Conservation (phyloP, 768 basidiomycete genomes). For the Mycena rosella region DNA sequence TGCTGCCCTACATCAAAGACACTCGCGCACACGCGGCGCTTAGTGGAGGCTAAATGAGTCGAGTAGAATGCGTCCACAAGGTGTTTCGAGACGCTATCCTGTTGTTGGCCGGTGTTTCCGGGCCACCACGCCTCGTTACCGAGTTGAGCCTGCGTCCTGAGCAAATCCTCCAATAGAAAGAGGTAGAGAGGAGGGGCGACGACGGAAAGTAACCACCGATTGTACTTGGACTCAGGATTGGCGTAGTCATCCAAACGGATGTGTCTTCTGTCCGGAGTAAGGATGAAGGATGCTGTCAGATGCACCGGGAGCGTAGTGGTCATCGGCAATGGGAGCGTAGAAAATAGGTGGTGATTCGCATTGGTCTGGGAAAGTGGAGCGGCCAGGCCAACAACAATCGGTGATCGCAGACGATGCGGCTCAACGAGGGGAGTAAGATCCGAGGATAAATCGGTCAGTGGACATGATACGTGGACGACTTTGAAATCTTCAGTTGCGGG, state of each 20-base stretch:
- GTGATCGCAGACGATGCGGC: slow-evolving; percentile 46
- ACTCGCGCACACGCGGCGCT: slow-evolving; percentile 45
- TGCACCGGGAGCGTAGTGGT: slow-evolving; percentile 58
- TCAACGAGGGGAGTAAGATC: slow-evolving; percentile 16
- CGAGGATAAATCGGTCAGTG: slow-evolving; percentile 21
- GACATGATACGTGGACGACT: slow-evolving; percentile 18
- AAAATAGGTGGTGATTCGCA: slow-evolving; percentile 51
- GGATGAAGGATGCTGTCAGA: slow-evolving; percentile 59
- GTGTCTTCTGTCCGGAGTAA: slow-evolving; percentile 60
- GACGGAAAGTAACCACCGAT: slow-evolving; percentile 55
- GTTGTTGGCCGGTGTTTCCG: slow-evolving; percentile 33
- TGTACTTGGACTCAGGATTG: slow-evolving; percentile 53
- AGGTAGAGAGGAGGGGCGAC: slow-evolving; percentile 55
- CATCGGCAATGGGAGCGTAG: slow-evolving; percentile 58
- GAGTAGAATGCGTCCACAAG: slow-evolving; percentile 49
- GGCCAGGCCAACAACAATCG: slow-evolving; percentile 50
- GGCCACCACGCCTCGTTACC: slow-evolving; percentile 54
- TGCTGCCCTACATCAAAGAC: slow-evolving; percentile 30
- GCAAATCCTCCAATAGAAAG: slow-evolving; percentile 50
- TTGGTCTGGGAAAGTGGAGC: slow-evolving; percentile 34
- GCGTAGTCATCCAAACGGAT: slow-evolving; percentile 56
- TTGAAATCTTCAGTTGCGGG: slow-evolving; percentile 27
- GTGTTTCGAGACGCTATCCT: slow-evolving; percentile 34
- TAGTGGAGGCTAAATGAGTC: slow-evolving; percentile 39
- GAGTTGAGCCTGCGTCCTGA: slow-evolving; percentile 33